Evolutionary conservation across 148 eudicot species (phyloP).

Genomic region (Vaccinium vitisidaea): DNA sequence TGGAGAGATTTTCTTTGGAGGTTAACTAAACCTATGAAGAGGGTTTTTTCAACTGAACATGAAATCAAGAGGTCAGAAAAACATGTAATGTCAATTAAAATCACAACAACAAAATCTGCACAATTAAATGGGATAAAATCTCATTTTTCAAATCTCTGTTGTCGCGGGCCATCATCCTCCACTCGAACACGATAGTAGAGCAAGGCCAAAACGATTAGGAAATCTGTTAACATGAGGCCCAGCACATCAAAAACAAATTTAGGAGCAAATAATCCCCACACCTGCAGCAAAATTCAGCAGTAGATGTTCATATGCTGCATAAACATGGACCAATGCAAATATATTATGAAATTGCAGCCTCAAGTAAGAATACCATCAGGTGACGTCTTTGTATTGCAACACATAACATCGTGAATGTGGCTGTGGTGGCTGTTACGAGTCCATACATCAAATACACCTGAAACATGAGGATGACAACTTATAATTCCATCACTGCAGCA

Average conservation of each 20-base stretch:
- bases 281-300: slow-evolving; percentile 50
- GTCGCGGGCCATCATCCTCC: slow-evolving; percentile 22
- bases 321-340: neutral
- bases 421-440: slow-evolving; percentile 47
- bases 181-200: slow-evolving; percentile 53
- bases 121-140: neutral
- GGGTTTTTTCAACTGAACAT: too few relatives aligned
- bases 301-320: neutral
- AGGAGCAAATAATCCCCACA: slow-evolving; percentile 98
- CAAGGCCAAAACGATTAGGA: slow-evolving; percentile 54
- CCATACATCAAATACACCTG: slow-evolving; percentile 90
- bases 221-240: slow-evolving; percentile 73
- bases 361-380: slow-evolving; percentile 65
- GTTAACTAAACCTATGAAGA: too few relatives aligned
- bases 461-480: neutral
- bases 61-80: too few relatives aligned
- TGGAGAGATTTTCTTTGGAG: too few relatives aligned
- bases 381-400: slow-evolving; percentile 91
- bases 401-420: slow-evolving; percentile 64
- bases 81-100: neutral
- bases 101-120: neutral
- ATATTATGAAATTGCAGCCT: neutral
- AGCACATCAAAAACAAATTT: slow-evolving; percentile 89
- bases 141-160: neutral
- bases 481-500: neutral